phyloP scores from a whole-genome alignment of 208 protist genomes.

The Hexamita inflata region DNA sequence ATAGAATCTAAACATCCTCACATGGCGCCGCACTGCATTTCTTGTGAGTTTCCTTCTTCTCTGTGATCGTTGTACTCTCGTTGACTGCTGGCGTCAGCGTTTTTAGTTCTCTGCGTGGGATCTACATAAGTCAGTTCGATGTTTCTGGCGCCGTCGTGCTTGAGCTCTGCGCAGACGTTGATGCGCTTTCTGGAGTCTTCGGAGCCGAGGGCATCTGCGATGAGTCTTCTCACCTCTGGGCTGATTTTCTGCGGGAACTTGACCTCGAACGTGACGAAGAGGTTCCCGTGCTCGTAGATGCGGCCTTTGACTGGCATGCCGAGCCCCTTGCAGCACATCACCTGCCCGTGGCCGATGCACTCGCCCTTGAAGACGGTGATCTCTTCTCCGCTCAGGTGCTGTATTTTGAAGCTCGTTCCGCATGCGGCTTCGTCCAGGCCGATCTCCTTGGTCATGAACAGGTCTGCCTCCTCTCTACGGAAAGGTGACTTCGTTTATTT shows the following conservation, averaged over 20 bases:
- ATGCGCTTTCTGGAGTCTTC: background rate
- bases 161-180: background rate
- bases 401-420: background rate
- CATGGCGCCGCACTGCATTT: too few relatives aligned
- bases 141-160: background rate
- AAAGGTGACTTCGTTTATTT: background rate
- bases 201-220: background rate
- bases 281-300: constrained; percentile 2
- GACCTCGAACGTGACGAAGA: constrained; percentile 19
- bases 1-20: too few relatives aligned
- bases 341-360: background rate
- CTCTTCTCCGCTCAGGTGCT: background rate
- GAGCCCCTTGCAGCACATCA: background rate
- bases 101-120: constrained; percentile 6
- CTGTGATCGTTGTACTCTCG: too few relatives aligned
- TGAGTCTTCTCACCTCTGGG: background rate
- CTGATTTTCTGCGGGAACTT: background rate
- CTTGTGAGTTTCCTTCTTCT: too few relatives aligned
- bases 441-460: constrained; percentile 10
- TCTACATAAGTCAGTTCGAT: background rate
- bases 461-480: constrained; percentile 5
- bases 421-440: constrained; percentile 3
- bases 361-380: constrained; percentile 5
- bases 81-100: too few relatives aligned
- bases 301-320: constrained; percentile 20